Percentiles rank a stretch among this genome's conserved stretches.
phyloP scores from a whole-genome alignment of 331 rosid species.

The Phaseolus coccineus region DNA sequence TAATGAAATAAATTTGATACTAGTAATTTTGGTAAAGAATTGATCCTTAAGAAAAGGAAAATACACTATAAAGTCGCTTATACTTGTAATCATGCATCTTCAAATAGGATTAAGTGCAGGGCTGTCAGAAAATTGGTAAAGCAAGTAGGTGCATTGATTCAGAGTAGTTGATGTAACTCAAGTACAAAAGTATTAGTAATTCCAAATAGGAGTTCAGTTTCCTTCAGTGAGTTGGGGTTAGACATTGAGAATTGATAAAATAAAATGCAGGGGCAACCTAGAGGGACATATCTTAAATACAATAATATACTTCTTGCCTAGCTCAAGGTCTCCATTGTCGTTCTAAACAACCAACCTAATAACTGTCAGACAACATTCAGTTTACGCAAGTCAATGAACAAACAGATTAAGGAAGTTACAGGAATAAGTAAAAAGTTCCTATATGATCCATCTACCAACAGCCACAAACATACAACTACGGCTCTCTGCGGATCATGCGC shows the following conservation, averaged over 20 bases:
- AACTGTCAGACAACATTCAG: conserved; percentile 43
- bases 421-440: conserved; percentile 41
- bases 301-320: conserved; percentile 49
- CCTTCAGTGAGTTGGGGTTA: conserved; percentile 51
- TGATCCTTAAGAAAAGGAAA: neutral
- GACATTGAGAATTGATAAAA: conserved; percentile 47
- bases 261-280: conserved; percentile 47
- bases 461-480: conserved; percentile 31
- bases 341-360: conserved; percentile 53
- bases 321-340: conserved; percentile 39
- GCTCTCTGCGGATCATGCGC: conserved; percentile 46
- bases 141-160: conserved; percentile 25
- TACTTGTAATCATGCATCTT: neutral
- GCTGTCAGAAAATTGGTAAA: neutral
- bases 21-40: neutral
- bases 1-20: neutral
- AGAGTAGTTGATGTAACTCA: conserved; percentile 44
- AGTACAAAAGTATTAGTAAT: conserved; percentile 59
- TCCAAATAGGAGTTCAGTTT: conserved; percentile 45
- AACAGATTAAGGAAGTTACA: conserved; percentile 40
- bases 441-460: conserved; percentile 54
- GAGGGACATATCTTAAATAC: conserved; percentile 51
- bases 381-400: conserved; percentile 58
- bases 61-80: neutral
- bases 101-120: too few species aligned